phyloP scores from a whole-genome alignment of 2,329 filamentous ascomycete species.

The Clarireedia hainanense region DNA sequence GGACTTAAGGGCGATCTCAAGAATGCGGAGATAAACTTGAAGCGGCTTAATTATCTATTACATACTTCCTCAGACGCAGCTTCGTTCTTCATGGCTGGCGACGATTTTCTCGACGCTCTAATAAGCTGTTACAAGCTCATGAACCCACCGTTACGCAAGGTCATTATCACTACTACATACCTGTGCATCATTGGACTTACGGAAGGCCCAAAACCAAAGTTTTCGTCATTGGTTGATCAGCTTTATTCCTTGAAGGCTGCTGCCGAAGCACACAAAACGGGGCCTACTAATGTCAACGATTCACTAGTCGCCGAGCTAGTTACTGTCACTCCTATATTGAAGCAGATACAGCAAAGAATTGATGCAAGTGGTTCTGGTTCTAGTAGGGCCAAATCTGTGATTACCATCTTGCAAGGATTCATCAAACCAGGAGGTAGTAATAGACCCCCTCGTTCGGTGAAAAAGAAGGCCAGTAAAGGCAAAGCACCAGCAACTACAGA shows the following conservation, averaged over 20 bases:
- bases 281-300: conserved; percentile 49
- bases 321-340: conserved; percentile 69
- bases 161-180: conserved; percentile 66
- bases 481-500: conserved; percentile 48
- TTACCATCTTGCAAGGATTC: conserved; percentile 53
- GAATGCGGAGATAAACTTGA: conserved; percentile 46
- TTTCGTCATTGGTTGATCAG: conserved; percentile 72
- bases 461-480: conserved; percentile 3
- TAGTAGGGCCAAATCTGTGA: conserved; percentile 49
- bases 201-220: conserved; percentile 57
- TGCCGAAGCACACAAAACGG: conserved; percentile 54
- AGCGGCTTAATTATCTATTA: conserved; percentile 55
- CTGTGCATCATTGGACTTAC: conserved; percentile 66
- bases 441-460: conserved; percentile 42
- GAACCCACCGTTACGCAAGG: conserved; percentile 54
- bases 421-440: conserved; percentile 46
- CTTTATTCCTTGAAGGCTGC: conserved; percentile 71
- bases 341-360: conserved; percentile 49
- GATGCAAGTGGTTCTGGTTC: conserved; percentile 42
- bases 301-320: conserved; percentile 77
- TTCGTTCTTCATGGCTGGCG: conserved; percentile 68
- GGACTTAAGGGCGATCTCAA: conserved; percentile 48
- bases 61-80: conserved; percentile 50
- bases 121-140: conserved; percentile 56
- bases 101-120: conserved; percentile 78